Conservation (phyloP, 2,329 filamentous ascomycete species). For the Colletotrichum higginsianum region DNA sequence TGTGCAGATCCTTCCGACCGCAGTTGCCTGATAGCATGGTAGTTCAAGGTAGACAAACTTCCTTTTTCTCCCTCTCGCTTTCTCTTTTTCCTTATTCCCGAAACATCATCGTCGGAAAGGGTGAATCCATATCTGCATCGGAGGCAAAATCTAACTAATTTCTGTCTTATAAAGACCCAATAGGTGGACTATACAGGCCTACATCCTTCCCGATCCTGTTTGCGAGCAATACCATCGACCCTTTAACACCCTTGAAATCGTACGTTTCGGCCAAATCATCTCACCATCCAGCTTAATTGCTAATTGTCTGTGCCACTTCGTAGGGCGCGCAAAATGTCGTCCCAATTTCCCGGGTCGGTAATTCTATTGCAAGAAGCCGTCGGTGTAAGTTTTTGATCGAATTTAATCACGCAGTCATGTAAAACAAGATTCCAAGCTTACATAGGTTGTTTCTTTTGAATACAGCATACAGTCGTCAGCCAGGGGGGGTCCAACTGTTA, state of each 20-base stretch:
- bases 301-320: background rate
- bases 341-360: background rate
- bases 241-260: background rate
- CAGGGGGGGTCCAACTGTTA: constrained; percentile 54
- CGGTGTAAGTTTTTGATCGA: background rate
- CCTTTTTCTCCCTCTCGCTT: background rate
- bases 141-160: background rate
- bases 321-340: background rate
- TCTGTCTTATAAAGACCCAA: background rate
- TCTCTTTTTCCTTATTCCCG: background rate
- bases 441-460: background rate
- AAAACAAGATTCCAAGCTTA: background rate
- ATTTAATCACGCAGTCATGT: background rate
- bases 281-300: background rate
- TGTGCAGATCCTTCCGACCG: background rate
- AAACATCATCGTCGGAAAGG: background rate
- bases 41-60: background rate
- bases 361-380: background rate
- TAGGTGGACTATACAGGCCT: background rate
- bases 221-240: background rate
- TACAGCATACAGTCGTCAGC: constrained; percentile 48
- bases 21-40: background rate
- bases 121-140: background rate
- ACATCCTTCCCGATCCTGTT: background rate
- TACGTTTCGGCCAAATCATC: background rate